Percentiles rank a stretch among this genome's conserved stretches.
These are phyloP conservation scores for Gymnopus androsaceus DNA, from an alignment of 1,284 basidiomycete species.

Conservation along the genomic window DNA sequence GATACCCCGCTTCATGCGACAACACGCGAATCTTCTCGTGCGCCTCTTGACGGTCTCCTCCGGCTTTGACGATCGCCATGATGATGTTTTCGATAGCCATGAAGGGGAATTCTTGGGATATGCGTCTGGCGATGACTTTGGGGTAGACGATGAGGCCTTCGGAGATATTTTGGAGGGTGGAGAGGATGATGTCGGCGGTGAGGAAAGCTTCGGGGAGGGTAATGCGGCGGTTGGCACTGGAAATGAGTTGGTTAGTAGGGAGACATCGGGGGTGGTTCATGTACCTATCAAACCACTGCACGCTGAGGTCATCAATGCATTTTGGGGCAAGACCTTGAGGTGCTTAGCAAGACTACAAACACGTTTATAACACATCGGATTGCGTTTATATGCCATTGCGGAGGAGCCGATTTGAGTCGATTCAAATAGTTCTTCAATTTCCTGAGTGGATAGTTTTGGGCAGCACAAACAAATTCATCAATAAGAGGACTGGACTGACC, in stretches of 20 bases:
- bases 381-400: slow-evolving; percentile 99
- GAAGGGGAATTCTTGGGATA: slow-evolving; percentile 95
- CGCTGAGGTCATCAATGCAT: slow-evolving; percentile 90
- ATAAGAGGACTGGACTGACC: slow-evolving; percentile 38
- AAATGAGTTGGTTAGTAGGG: slow-evolving; percentile 3
- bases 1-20: slow-evolving; percentile 93
- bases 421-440: slow-evolving; percentile 99
- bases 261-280: slow-evolving; percentile 9
- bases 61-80: slow-evolving; percentile 96
- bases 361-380: slow-evolving; percentile 98
- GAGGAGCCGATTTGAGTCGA: slow-evolving; percentile 97
- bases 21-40: slow-evolving; percentile 96
- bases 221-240: slow-evolving; percentile 92
- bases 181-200: slow-evolving; percentile 94
- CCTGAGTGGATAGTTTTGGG: slow-evolving; percentile 58
- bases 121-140: slow-evolving; percentile 89
- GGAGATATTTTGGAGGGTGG: slow-evolving; percentile 94
- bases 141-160: slow-evolving; percentile 99
- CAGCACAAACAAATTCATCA: too few species aligned
- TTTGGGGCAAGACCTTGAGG: slow-evolving; percentile 91
- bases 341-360: slow-evolving; percentile 94
- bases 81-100: slow-evolving; percentile 99
- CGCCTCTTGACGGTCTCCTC: slow-evolving; percentile 94
- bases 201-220: slow-evolving; percentile 97
- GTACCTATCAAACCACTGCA: slow-evolving; percentile 95